Percentiles rank a stretch among this genome's conserved stretches.
These are phyloP conservation scores for Cercospora zeina DNA, from an alignment of 2,329 filamentous ascomycete genomes.

Conservation along the genomic window DNA sequence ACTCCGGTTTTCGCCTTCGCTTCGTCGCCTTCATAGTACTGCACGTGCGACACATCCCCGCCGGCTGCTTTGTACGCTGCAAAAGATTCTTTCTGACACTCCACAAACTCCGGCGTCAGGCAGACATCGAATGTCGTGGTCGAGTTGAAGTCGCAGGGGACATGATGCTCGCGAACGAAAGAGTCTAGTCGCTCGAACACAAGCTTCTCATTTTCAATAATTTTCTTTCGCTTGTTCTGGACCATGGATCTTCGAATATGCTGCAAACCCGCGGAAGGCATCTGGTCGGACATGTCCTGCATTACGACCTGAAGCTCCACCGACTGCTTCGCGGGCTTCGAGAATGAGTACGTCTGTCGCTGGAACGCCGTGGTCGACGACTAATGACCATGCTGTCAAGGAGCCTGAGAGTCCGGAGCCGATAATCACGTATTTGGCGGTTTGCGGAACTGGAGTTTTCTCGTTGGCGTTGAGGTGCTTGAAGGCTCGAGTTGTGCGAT, in stretches of 20 bases:
- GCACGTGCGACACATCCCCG: conserved; percentile 49
- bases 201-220: conserved; percentile 48
- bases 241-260: conserved; percentile 48
- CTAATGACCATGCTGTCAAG: conserved; percentile 46
- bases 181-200: conserved; percentile 46
- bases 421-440: conserved; percentile 44
- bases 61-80: conserved; percentile 46
- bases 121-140: conserved; percentile 54
- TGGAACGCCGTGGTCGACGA: conserved; percentile 40
- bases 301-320: conserved; percentile 49
- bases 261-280: conserved; percentile 52
- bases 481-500: conserved; percentile 49
- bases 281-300: conserved; percentile 51
- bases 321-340: conserved; percentile 49
- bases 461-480: conserved; percentile 46
- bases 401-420: conserved; percentile 49
- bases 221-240: conserved; percentile 49
- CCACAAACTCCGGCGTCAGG: conserved; percentile 50
- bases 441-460: conserved; percentile 35
- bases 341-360: conserved; percentile 44
- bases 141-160: conserved; percentile 51
- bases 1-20: conserved; percentile 45
- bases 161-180: conserved; percentile 47
- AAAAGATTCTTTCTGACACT: conserved; percentile 47
- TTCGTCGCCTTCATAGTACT: conserved; percentile 45